Evolutionary conservation across 1,139 yeast species (phyloP), one percentile per base, ranked within the genome.

Genomic region (Protomyces gravidus): DNA sequence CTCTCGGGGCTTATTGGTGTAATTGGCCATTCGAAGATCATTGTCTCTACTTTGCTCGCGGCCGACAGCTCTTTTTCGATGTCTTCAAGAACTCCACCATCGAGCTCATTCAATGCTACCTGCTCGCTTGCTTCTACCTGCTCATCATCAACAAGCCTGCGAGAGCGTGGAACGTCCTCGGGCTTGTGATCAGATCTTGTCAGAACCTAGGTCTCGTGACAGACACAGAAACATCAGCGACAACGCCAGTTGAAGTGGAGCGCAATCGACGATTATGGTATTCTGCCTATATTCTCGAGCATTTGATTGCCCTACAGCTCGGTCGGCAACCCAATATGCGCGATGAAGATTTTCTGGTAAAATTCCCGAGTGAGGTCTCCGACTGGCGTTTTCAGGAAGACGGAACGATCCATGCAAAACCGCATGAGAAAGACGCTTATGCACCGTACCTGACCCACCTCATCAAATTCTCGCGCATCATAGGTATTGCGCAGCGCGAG

Each of bases 261-360:
- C 59, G 60, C 25, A 60, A 63, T 6, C 59, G 61, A 2, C 47
- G 64, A 19, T 52, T 61, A 11, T 62, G 64, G 65, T 61, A 63
- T 30, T 62, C 64, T 13, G 36, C 61, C 6, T 63, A 63, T 27
- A 63, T 63, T 21, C 32, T 63, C 40, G 65, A 63, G 45, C 60
- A 63, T n/a, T 52, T 59, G 32, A 40, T 63, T 21, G 60, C 64
- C 32, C 56, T 61, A 6, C 47, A 62, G 50, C 57, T 63, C 3
- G 65, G 65, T 5, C 55, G 65, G 19, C 63, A 63, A 25, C 60
- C 65, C 13, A 58, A 57, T 42, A 62, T 63, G 39, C 51, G 59
- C 3, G 65, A 63, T 42, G 52, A 57, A 25, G 53, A 55, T 19
- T 51, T 46, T 7, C 39, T 63, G 5, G 60, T 63, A 6, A 61